A percentile compares a stretch with the other conserved stretches of the same genome.
phyloP scores from a whole-genome alignment of 805 yeast genomes.

The Saccharomyces kudriavzevii region DNA sequence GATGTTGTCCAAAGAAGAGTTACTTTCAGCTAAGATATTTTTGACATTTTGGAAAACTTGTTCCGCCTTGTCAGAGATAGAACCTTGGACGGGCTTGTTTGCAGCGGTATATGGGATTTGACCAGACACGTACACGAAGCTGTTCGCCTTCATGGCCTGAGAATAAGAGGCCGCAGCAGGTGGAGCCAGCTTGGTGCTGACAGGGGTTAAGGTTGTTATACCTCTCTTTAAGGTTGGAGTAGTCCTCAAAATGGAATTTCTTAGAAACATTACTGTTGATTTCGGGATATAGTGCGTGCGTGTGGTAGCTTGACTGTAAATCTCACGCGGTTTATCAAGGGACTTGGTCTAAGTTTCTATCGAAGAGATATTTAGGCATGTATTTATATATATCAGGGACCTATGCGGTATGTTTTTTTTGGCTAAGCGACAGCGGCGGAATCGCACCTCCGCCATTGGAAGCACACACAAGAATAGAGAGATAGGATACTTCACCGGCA shows the following conservation, averaged over 20 bases:
- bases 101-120: constrained; percentile 84
- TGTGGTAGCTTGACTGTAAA: background rate
- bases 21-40: constrained; percentile 71
- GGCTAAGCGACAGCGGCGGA: background rate
- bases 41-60: constrained; percentile 59
- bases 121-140: constrained; percentile 85
- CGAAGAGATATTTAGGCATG: background rate
- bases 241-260: background rate
- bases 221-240: background rate
- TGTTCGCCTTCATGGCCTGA: constrained; percentile 85
- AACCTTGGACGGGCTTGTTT: constrained; percentile 67
- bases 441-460: background rate
- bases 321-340: background rate
- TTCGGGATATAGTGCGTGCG: background rate
- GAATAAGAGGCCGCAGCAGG: constrained; percentile 95
- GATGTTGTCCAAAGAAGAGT: constrained; percentile 71
- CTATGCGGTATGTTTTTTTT: background rate
- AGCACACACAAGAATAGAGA: background rate
- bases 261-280: background rate
- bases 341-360: background rate
- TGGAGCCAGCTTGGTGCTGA: constrained; percentile 70
- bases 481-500: background rate
- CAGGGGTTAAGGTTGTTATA: constrained; percentile 24
- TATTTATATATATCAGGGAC: background rate
- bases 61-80: constrained; percentile 66